Base-by-base conservation (phyloP, 305 asterid genomes). In the Ajuga reptans region DNA sequence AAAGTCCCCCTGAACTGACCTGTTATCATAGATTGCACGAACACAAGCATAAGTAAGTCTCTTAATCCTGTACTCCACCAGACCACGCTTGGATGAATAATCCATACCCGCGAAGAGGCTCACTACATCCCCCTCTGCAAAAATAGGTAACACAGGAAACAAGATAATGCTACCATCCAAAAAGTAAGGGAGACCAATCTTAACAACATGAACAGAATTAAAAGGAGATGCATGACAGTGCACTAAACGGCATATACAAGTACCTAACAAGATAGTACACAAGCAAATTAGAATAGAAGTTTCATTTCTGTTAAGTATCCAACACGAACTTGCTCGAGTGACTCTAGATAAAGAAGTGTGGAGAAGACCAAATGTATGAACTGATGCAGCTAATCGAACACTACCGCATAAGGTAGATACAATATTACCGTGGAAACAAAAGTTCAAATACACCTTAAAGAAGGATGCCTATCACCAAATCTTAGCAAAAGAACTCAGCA, bases 41-140 rank as follows among this genome's bases (percentile, higher is more conserved):
- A 89, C 63, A 77, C 99, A 93, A 76, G 87, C 85, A 80, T 76
- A 72, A 49, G 86, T 77, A 73, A 89, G 78, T 71, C 74, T 77
- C 84, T 86, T 89, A 63, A 91, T 85, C 87, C 99, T 86, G 88
- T 70, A 84, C 51, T 83, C 86, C 79, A 91, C 99, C 74, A 87
- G 68, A 77, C 79, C 74, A 69, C 64, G 81, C 69, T 81, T 79
- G 75, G 87, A 82, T 53, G 80, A 79, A 77, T 86, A 85, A 69
- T 84, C 87, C 59, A 17, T 16, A 74, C 90, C 90, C 0, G 84
- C 87, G 72, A 91, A 85, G 66, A 93, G 85, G 81, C 81, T 76
- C 76, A 83, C 76, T 18, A 79, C 81, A 78, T 86, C 88, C 64
- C 87, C 95, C 72, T 82, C 72, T 51, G 78, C 79, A 87, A 72